A percentile compares a stretch with the other conserved stretches of the same genome.
phyloP scores from a whole-genome alignment of 169 alveolate species.

The Plasmodium sp. region DNA sequence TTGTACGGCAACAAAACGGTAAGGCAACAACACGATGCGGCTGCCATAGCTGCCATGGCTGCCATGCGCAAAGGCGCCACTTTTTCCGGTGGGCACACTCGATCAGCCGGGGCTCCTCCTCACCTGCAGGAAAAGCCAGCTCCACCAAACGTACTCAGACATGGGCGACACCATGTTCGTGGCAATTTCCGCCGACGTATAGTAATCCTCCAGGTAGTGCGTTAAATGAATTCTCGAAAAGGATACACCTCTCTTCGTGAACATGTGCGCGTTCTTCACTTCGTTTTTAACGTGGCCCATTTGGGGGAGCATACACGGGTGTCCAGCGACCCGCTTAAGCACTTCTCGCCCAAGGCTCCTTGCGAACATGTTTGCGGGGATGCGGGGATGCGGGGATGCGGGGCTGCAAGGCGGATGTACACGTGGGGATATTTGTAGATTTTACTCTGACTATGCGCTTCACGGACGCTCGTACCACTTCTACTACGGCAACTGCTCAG shows the following conservation, averaged over 20 bases:
- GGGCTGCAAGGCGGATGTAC: not conserved
- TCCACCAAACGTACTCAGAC: conserved; percentile 81
- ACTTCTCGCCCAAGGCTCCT: conserved; percentile 16
- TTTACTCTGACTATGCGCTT: not conserved
- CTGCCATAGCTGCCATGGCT: not conserved
- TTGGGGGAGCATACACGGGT: not conserved
- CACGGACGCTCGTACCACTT: not conserved
- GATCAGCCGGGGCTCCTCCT: not conserved
- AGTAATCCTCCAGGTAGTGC: conserved; percentile 79
- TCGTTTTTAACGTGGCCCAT: not conserved
- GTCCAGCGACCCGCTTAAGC: not conserved
- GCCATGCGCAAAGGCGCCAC: not conserved
- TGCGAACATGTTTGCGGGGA: not conserved
- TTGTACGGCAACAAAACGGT: not conserved
- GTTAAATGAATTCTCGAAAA: conserved; percentile 64
- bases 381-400: not conserved
- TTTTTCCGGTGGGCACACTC: not conserved
- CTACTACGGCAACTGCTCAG: not conserved
- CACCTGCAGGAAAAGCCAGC: conserved; percentile 75
- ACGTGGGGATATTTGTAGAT: not conserved
- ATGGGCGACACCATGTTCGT: conserved; percentile 81
- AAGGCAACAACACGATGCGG: not conserved
- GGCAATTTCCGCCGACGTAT: conserved; percentile 76
- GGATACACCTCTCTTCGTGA: conserved; percentile 21
- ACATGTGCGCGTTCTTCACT: not conserved